Evolutionary conservation across 1,284 basidiomycete species (phyloP), one percentile per base, ranked within the genome.

Genomic region (Taiwanofungus camphoratus): DNA sequence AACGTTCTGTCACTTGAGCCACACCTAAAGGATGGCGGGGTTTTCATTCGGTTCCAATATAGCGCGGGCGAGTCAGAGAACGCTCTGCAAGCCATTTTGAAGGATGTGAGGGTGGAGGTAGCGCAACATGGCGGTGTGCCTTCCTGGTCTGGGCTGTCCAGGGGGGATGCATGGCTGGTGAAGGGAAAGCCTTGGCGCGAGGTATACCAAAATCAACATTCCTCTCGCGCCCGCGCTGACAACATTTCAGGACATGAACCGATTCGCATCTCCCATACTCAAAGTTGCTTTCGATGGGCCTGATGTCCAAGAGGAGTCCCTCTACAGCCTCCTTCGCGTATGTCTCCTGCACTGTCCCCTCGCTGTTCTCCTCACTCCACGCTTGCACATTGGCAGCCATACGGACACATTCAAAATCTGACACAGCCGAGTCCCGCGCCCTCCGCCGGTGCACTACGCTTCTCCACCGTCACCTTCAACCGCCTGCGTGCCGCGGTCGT

Each of bases 231-330:
- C 19, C 32, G 12, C 35, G 19, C 37, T 19, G 32, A 21, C 43
- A 12, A 33, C 9, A 15, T 44, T 27, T 24, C 50, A 94, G 86
- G 93, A 96, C 55, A 81, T 95, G 77, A 73, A 82, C 52, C 74
- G 88, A 36, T 94, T 82, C 60, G 82, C 90, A 0, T 86, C 87
- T 5, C 66, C 71, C 2, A 71, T 84, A 12, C 56, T 96, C 33
- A 79, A 78, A 46, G 76, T 94, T n/a, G 68, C 79, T 6, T 95
- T 93, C 55, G 87, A 94, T 23, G 92, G 93, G 0, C 82, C 88
- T 1, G 91, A 94, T 56, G 67, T 92, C 3, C 73, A 76, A 21
- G 88, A 94, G 59, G 88, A 94, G 61, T 61, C 71, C 1, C 64
- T 92, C 1, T 92, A 87, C 55, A 64, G 77, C 26, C 61, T 87